Evolutionary conservation across 805 yeast species (phyloP).

Genomic region (Candida bentonensis): DNA sequence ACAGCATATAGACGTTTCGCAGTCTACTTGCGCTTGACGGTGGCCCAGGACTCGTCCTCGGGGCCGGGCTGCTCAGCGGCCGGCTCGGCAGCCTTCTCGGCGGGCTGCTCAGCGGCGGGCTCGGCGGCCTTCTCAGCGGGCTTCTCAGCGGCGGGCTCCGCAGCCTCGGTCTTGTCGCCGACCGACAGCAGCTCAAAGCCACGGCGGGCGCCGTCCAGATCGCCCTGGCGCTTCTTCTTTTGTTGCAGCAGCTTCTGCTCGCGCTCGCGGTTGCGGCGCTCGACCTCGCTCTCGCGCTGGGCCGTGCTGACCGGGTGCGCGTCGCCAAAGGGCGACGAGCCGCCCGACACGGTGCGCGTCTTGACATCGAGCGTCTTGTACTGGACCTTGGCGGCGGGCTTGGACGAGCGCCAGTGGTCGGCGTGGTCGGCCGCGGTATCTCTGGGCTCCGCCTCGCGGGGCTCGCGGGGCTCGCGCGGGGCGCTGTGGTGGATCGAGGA

Average conservation of each 20-base stretch:
- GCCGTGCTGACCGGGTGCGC: constrained; percentile 79
- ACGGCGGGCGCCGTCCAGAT: background rate
- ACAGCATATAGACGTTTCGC: background rate
- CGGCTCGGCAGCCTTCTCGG: background rate
- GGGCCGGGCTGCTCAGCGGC: background rate
- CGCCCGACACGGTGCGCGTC: constrained; percentile 9
- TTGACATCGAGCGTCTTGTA: constrained; percentile 13
- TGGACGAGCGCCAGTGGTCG: constrained; percentile 23
- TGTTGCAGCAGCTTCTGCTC: constrained; percentile 8
- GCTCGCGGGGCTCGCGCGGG: constrained; percentile 25
- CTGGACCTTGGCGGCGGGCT: constrained; percentile 15
- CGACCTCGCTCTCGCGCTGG: constrained; percentile 50
- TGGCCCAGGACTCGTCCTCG: background rate
- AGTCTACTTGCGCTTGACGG: background rate
- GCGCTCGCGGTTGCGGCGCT: constrained; percentile 20
- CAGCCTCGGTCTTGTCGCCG: background rate
- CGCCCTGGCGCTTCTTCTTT: constrained; percentile 4
- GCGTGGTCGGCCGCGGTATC: constrained; percentile 8
- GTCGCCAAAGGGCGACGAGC: constrained; percentile 50
- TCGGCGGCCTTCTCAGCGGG: constrained; percentile 4
- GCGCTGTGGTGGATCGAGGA: constrained; percentile 26
- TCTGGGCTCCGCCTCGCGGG: constrained; percentile 8
- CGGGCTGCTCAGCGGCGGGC: constrained; percentile 5
- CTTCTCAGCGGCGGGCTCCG: constrained; percentile 2
- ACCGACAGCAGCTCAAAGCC: constrained; percentile 1